Conservation (phyloP, 768 basidiomycete genomes). For the Leccinum aurantiacum region DNA sequence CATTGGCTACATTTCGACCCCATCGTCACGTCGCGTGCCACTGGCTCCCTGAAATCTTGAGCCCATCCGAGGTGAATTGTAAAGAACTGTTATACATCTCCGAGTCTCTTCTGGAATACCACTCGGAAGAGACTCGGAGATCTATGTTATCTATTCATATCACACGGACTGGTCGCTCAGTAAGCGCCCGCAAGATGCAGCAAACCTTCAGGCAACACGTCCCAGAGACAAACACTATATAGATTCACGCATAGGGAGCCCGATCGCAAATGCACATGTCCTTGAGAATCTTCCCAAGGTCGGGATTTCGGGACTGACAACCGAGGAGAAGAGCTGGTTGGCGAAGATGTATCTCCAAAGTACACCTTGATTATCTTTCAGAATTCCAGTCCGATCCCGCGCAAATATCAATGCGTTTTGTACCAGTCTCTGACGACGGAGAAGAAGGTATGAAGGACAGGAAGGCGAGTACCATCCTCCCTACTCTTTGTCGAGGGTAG, state of each 20-base stretch:
- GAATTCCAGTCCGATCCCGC: constrained; percentile 70
- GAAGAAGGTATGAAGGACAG: constrained; percentile 62
- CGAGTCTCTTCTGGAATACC: constrained; percentile 48
- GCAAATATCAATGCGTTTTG: constrained; percentile 58
- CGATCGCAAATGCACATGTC: constrained; percentile 25
- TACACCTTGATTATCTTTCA: constrained; percentile 77
- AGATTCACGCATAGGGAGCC: constrained; percentile 78
- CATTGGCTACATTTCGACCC: too few relatives aligned
- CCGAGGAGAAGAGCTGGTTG: constrained; percentile 68
- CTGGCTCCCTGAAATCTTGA: too few relatives aligned
- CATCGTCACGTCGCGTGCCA: too few relatives aligned
- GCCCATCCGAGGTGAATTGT: not conserved
- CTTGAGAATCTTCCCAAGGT: constrained; percentile 25
- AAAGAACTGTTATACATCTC: constrained; percentile 14
- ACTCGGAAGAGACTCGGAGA: constrained; percentile 43
- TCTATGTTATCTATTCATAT: constrained; percentile 33
- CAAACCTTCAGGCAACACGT: constrained; percentile 82
- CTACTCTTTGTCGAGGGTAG: not conserved
- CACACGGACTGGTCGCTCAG: not conserved
- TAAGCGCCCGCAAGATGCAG: constrained; percentile 61
- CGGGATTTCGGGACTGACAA: constrained; percentile 38
- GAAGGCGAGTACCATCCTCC: constrained; percentile 47
- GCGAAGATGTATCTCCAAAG: constrained; percentile 56
- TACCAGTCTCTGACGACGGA: constrained; percentile 51
- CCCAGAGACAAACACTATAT: constrained; percentile 66